Percentiles rank a stretch among this genome's conserved stretches.
Conservation (phyloP, 208 protist species). For the Angomonas deanei region DNA sequence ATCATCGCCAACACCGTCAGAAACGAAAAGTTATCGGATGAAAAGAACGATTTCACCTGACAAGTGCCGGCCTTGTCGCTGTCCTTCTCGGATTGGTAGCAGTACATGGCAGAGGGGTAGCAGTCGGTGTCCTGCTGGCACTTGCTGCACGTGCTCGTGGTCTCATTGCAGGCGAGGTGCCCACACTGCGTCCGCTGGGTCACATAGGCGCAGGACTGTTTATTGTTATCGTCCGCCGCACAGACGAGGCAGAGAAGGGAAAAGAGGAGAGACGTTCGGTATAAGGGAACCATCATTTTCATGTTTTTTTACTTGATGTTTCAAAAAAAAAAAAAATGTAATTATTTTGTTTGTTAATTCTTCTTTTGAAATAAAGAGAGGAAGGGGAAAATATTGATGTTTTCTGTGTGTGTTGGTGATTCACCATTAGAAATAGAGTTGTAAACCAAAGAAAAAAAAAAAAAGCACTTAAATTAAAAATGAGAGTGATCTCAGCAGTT, state of each 20-base stretch:
- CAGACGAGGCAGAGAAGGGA: constrained; percentile 2
- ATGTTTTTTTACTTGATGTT: neutral
- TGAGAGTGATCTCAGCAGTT: constrained; percentile 1
- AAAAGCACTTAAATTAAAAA: constrained; percentile 9
- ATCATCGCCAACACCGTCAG: constrained; percentile 41
- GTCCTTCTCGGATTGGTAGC: constrained; percentile 5
- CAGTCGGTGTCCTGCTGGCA: constrained; percentile 48
- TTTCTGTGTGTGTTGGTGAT: too few relatives aligned
- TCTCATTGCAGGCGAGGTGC: constrained; percentile 39
- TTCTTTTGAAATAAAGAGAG: too few relatives aligned
- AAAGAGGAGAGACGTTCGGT: constrained; percentile 3
- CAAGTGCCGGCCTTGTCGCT: constrained; percentile 29
- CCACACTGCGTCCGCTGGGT: constrained; percentile 74
- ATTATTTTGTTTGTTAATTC: too few relatives aligned
- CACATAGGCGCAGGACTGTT: constrained; percentile 26
- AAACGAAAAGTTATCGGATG: constrained; percentile 17
- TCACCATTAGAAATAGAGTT: neutral
- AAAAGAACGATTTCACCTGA: constrained; percentile 27
- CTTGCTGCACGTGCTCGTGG: constrained; percentile 26
- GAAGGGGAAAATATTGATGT: too few relatives aligned
- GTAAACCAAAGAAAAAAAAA: constrained; percentile 7
- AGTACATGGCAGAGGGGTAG: constrained; percentile 57
- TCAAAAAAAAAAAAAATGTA: neutral
- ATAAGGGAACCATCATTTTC: neutral
- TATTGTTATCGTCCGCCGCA: constrained; percentile 7